Evolutionary conservation across 2,329 filamentous ascomycete species (phyloP).

Genomic region (Leptodontidium sp.): DNA sequence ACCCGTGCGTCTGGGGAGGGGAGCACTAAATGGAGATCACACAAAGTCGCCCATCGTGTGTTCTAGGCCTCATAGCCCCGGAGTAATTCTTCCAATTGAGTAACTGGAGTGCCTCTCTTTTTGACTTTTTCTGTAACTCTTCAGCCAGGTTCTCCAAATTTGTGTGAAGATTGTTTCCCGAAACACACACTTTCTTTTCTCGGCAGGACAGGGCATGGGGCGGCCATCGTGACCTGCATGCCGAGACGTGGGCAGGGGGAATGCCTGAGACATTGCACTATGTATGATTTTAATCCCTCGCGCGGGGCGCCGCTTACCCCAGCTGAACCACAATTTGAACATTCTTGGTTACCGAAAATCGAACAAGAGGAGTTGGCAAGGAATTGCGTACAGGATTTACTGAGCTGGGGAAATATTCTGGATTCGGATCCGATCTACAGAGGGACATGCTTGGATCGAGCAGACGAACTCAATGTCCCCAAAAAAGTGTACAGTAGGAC

Average conservation of each 20-base stretch:
- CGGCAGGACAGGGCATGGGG: conserved; percentile 11
- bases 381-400: no score
- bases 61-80: background rate
- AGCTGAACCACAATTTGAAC: background rate
- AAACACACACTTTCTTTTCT: conserved; percentile 28
- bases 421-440: no score
- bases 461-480: no score
- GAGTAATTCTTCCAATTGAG: conserved; percentile 3
- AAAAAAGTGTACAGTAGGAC: background rate
- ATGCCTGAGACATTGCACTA: background rate
- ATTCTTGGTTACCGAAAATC: no score
- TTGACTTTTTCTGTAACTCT: conserved; percentile 6
- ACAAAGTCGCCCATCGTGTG: background rate
- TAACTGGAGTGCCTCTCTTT: background rate
- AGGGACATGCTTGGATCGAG: no score
- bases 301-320: conserved; percentile 16
- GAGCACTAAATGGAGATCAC: conserved; percentile 4
- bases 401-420: no score
- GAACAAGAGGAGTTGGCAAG: no score
- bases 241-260: background rate
- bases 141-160: background rate
- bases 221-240: conserved; percentile 34
- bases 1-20: conserved; percentile 2
- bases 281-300: conserved; percentile 3
- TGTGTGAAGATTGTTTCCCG: conserved; percentile 31